These are phyloP conservation scores for Macrotyloma uniflorum DNA, from an alignment of 306 rosid genomes.

Conservation along the genomic window DNA sequence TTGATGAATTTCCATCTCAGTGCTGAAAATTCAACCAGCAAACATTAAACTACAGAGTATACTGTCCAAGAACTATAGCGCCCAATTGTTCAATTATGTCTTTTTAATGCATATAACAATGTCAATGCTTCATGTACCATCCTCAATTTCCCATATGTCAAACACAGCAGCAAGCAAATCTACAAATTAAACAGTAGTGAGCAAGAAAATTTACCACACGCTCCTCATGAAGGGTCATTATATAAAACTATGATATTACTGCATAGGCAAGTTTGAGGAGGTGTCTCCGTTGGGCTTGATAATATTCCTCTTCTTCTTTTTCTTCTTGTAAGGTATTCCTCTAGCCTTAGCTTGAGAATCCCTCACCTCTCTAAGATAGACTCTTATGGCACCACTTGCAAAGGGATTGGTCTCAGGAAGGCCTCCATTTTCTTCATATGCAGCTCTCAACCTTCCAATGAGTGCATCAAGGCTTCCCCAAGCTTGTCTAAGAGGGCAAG, in stretches of 20 bases:
- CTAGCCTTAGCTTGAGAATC: constrained; percentile 87
- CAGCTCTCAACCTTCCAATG: constrained; percentile 88
- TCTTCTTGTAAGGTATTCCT: constrained; percentile 90
- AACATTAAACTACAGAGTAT: constrained; percentile 24
- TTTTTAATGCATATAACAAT: constrained; percentile 4
- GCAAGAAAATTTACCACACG: constrained; percentile 40
- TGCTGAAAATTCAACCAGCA: constrained; percentile 1
- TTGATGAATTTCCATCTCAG: constrained; percentile 25
- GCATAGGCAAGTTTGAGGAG: constrained; percentile 51
- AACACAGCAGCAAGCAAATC: background rate
- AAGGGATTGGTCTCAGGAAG: constrained; percentile 84
- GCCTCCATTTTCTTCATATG: constrained; percentile 95
- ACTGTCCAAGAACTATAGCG: background rate
- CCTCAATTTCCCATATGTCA: constrained; percentile 4
- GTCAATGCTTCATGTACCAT: background rate
- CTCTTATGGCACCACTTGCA: constrained; percentile 73
- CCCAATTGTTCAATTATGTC: constrained; percentile 20
- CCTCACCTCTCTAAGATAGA: constrained; percentile 74
- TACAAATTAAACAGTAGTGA: background rate
- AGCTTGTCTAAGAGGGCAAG: constrained; percentile 86
- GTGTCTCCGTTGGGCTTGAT: constrained; percentile 40
- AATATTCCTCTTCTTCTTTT: constrained; percentile 59
- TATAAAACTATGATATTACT: constrained; percentile 27
- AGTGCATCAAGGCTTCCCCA: constrained; percentile 93
- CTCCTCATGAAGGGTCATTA: constrained; percentile 24